A percentile compares a stretch with the other conserved stretches of the same genome.
These are phyloP conservation scores for Puccinia sorghi DNA, from an alignment of 1,284 basidiomycete genomes.

Conservation along the genomic window DNA sequence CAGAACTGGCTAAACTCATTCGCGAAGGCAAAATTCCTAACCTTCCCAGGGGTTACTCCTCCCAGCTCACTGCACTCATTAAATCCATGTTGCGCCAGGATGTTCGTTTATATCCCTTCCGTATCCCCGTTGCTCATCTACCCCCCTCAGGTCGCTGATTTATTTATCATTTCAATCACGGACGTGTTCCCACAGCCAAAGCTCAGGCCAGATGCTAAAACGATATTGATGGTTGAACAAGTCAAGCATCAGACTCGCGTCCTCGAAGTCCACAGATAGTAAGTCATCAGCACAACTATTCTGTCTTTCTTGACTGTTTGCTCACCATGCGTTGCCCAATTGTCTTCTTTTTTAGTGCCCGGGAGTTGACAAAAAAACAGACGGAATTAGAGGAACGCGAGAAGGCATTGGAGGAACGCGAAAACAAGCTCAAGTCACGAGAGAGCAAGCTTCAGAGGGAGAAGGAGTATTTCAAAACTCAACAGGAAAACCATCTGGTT, in stretches of 20 bases:
- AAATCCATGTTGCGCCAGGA: slow-evolving; percentile 83
- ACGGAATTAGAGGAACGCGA: slow-evolving; percentile 64
- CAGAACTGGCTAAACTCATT: slow-evolving; percentile 77
- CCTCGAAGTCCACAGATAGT: slow-evolving; percentile 49
- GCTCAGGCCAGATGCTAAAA: slow-evolving; percentile 55
- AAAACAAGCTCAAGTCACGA: slow-evolving; percentile 64
- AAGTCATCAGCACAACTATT: neutral
- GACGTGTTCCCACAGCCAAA: slow-evolving; percentile 55
- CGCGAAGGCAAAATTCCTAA: slow-evolving; percentile 82
- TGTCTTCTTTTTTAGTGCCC: slow-evolving; percentile 1
- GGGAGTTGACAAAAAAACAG: slow-evolving; percentile 60
- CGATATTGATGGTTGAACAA: slow-evolving; percentile 55
- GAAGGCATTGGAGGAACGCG: slow-evolving; percentile 61
- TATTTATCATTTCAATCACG: neutral
- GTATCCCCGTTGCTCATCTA: neutral
- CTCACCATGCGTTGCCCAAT: no score
- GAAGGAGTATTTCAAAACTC: slow-evolving; percentile 58
- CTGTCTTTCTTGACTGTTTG: neutral
- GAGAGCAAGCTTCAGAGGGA: slow-evolving; percentile 63
- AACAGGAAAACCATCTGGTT: slow-evolving; percentile 43
- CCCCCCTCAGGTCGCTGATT: neutral
- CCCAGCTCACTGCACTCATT: slow-evolving; percentile 70
- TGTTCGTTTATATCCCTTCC: slow-evolving; percentile 61
- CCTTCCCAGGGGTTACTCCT: slow-evolving; percentile 76
- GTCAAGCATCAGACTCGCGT: slow-evolving; percentile 54